phyloP scores from a whole-genome alignment of 129 eudicot species.

The Saposhnikovia divaricata region DNA sequence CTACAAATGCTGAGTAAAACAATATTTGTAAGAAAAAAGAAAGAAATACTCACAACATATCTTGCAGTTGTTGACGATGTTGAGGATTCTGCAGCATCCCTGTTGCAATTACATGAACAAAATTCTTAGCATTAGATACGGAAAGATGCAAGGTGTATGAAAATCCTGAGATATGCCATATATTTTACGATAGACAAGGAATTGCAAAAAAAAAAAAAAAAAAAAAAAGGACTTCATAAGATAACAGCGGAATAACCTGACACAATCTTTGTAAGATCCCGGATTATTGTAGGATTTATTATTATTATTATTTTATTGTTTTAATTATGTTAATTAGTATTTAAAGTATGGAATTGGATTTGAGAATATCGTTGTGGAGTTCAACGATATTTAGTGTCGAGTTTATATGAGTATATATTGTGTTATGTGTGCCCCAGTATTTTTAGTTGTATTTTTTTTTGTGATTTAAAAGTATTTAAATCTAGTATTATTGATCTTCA shows the following conservation, averaged over 20 bases:
- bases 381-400: too few species aligned
- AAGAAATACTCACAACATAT: slow-evolving; percentile 70
- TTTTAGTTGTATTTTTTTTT: too few species aligned
- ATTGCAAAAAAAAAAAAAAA: neutral
- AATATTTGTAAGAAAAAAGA: neutral
- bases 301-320: too few species aligned
- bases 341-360: too few species aligned
- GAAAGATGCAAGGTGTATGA: neutral
- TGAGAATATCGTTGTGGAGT: too few species aligned
- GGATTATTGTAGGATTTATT: too few species aligned
- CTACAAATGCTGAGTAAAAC: neutral
- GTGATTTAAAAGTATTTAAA: too few species aligned
- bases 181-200: neutral
- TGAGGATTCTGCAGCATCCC: slow-evolving; percentile 98
- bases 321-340: too few species aligned
- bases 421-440: too few species aligned
- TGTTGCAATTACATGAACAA: slow-evolving; percentile 17
- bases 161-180: neutral
- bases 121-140: neutral
- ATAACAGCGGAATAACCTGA: neutral
- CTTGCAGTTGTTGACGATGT: slow-evolving; percentile 91
- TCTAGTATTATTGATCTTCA: too few species aligned
- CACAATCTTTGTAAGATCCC: too few species aligned
- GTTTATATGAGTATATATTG: too few species aligned
- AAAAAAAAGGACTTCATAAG: neutral